These are phyloP conservation scores for Dictyostelium purpureum DNA, from an alignment of 78 protist genomes.

Conservation along the genomic window DNA sequence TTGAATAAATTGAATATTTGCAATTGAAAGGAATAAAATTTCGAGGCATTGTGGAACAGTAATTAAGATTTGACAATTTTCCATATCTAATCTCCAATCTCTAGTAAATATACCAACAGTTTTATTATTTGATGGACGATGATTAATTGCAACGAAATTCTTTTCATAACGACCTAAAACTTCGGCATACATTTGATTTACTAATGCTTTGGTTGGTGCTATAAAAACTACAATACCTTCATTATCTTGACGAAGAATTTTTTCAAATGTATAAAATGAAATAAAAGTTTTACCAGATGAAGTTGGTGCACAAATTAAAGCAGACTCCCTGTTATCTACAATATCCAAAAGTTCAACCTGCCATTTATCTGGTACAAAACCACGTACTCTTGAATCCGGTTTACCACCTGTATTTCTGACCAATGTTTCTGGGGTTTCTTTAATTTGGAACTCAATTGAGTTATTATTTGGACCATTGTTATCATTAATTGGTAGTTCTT, in stretches of 20 bases:
- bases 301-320: slow-evolving; percentile 92
- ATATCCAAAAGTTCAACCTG: slow-evolving; percentile 88
- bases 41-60: slow-evolving; percentile 83
- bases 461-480: not conserved
- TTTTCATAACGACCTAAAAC: slow-evolving; percentile 55
- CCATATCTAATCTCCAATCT: slow-evolving; percentile 30
- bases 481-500: not conserved
- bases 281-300: slow-evolving; percentile 94
- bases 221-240: slow-evolving; percentile 88
- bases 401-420: slow-evolving; percentile 12
- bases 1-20: slow-evolving; percentile 48
- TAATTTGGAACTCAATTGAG: slow-evolving; percentile 39
- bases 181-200: slow-evolving; percentile 85
- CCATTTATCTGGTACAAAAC: slow-evolving; percentile 94
- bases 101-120: slow-evolving; percentile 67
- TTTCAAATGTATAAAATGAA: slow-evolving; percentile 88
- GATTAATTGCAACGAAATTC: not conserved
- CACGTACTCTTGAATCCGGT: slow-evolving; percentile 14
- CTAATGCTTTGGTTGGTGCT: slow-evolving; percentile 92
- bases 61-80: slow-evolving; percentile 77
- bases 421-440: slow-evolving; percentile 9
- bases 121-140: slow-evolving; percentile 4
- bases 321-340: slow-evolving; percentile 80
- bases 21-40: slow-evolving; percentile 26
- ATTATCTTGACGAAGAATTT: slow-evolving; percentile 12